A percentile compares a stretch with the other conserved stretches of the same genome.
Evolutionary conservation across 176 grass and related monocot species (phyloP).

Genomic region (Hordeum vulgare): DNA sequence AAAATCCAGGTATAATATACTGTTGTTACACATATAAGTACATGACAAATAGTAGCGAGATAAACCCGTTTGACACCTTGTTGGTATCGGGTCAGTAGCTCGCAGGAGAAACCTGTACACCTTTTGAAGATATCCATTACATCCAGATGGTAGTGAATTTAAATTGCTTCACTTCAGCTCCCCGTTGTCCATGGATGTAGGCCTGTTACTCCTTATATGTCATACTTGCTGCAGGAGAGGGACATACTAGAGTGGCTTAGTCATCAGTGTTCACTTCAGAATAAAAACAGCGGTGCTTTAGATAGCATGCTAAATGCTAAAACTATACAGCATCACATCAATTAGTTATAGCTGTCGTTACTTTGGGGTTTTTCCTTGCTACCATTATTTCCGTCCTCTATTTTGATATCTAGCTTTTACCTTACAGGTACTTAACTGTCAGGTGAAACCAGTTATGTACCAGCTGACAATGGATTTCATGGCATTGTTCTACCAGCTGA

Average conservation of each 20-base stretch:
- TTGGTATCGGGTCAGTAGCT: neutral
- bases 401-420: neutral
- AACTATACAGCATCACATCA: neutral
- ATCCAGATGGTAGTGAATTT: neutral
- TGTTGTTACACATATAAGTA: neutral
- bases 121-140: neutral
- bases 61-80: neutral
- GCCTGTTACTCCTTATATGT: neutral
- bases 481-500: neutral
- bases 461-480: neutral
- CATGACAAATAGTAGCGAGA: neutral
- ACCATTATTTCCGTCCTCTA: neutral
- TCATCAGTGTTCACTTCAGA: neutral
- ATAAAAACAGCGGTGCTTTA: too few relatives aligned
- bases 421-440: neutral
- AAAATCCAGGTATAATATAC: too few relatives aligned
- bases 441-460: neutral
- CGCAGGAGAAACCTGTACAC: neutral
- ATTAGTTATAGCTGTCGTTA: neutral
- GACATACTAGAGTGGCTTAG: neutral
- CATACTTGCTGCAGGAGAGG: neutral
- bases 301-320: neutral
- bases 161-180: neutral
- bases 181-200: neutral
- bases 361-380: neutral